Conservation (phyloP, 208 protist species). For the Acanthamoeba culbertsoni region DNA sequence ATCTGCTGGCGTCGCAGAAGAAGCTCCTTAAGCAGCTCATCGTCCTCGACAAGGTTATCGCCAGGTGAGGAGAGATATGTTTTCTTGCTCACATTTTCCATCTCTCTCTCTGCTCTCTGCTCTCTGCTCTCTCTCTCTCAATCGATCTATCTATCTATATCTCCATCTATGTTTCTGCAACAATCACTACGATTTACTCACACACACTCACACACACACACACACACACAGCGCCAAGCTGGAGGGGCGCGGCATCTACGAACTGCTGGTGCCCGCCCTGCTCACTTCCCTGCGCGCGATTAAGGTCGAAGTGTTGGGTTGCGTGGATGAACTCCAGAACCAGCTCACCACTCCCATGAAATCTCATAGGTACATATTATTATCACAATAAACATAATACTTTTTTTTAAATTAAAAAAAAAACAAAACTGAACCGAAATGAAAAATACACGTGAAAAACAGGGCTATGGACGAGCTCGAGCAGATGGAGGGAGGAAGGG, state of each 20-base stretch:
- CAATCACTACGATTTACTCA: too few species aligned
- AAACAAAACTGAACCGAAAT: neutral
- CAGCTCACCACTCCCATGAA: neutral
- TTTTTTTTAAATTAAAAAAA: too few species aligned
- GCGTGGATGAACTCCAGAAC: neutral
- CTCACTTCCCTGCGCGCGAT: neutral
- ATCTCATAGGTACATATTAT: neutral
- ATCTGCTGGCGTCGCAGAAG: neutral
- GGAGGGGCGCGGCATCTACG: neutral
- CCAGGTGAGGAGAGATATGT: neutral
- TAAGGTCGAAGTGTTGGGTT: conserved; percentile 38
- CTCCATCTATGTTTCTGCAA: too few species aligned
- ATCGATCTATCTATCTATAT: too few species aligned
- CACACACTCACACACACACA: too few species aligned
- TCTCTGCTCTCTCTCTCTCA: too few species aligned
- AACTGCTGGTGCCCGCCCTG: neutral
- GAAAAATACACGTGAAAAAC: neutral
- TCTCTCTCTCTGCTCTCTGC: neutral
- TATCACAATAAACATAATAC: too few species aligned
- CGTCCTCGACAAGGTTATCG: conserved; percentile 3
- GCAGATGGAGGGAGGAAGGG: conserved; percentile 7
- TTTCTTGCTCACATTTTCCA: neutral
- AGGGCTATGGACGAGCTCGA: neutral
- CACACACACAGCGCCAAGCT: neutral
- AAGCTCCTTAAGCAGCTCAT: neutral